Evolutionary conservation across 495 filamentous ascomycete genomes (phyloP).

Genomic region (Penicillium alfredii): DNA sequence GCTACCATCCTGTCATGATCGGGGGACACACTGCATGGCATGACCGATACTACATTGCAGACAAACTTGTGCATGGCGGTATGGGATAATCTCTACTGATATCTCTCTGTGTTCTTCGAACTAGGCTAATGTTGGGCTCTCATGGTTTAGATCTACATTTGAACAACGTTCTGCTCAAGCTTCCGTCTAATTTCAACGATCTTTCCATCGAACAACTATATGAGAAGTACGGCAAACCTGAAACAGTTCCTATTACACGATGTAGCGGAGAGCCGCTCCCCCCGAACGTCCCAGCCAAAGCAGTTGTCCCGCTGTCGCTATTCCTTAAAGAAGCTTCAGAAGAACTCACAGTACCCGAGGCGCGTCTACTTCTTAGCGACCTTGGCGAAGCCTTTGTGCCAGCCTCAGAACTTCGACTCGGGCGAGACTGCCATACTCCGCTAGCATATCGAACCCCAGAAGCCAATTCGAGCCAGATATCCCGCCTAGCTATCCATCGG

Average conservation of each 20-base stretch:
- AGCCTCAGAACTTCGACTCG: slow-evolving; percentile 13
- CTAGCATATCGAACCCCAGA: slow-evolving; percentile 26
- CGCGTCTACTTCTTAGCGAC: slow-evolving; percentile 25
- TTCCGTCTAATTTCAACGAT: slow-evolving; percentile 24
- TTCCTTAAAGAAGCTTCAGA: slow-evolving; percentile 26
- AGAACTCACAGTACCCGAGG: slow-evolving; percentile 21
- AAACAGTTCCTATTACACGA: slow-evolving; percentile 13
- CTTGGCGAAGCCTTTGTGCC: slow-evolving; percentile 33
- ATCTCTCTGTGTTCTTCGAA: no score
- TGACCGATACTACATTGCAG: slow-evolving; percentile 39
- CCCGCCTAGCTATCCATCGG: slow-evolving; percentile 24
- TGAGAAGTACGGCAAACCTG: slow-evolving; percentile 12
- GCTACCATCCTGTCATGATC: slow-evolving; percentile 45
- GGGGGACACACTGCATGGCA: slow-evolving; percentile 38
- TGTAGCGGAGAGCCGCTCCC: slow-evolving; percentile 13
- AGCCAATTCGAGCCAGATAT: slow-evolving; percentile 23
- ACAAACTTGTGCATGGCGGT: no score
- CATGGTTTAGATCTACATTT: slow-evolving; percentile 37
- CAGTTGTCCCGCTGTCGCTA: slow-evolving; percentile 26
- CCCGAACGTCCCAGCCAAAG: slow-evolving; percentile 19
- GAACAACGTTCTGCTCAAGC: slow-evolving; percentile 31
- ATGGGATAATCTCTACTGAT: no score
- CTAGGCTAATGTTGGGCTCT: no score
- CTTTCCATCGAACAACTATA: slow-evolving; percentile 14
- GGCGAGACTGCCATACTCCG: slow-evolving; percentile 30